Base-by-base conservation (phyloP, 2,329 filamentous ascomycete genomes). In the Monilinia polystroma region DNA sequence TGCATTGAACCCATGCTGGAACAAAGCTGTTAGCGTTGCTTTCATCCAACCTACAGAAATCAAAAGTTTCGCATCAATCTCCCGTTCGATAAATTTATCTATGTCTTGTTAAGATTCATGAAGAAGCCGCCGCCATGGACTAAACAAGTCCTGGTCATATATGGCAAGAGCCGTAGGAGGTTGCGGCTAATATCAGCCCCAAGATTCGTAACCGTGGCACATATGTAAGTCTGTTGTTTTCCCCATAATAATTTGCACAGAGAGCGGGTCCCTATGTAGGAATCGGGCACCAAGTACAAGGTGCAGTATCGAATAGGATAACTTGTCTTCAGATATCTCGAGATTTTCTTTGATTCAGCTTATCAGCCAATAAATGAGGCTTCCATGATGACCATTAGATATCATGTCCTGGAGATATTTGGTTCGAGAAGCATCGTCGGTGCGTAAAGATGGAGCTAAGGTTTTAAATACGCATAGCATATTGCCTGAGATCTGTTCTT, bases 281-380 rank as follows among this genome's bases (percentile, higher is more conserved):
- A 64, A 49, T 1, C 62, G 51, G 11, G 52, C 35, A 8, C 51
- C 23, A 20, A 64, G 16, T 0, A 20, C 1, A 20, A 20, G 20
- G 32, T 64, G 53, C 20, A 64, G 20, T 35, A 64, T 32, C 49
- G 53, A 57, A 1, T 47, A 35, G 0, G 20, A 47, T 14, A 14
- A 26, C 18, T 20, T 45, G 26, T 26, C 53, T 10, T 14, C 3
- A 18, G 18, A 47, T 29, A 26, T 5, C 18, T 64, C 14, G 12
- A 57, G 0, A 32, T 23, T 14, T 18, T 41, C 63, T 1, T 47
- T 23, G 43, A 64, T 16, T 26, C 26, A 12, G 8, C 38, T 7
- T 57, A 64, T 58, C 14, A 58, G 3, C 41, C 38, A 64, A 23
- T 64, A 53, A 14, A 64, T 64, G 26, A 64, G 23, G 10, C 16